phyloP scores from a whole-genome alignment of 106 monocot species.

The Vanilla planifolia region DNA sequence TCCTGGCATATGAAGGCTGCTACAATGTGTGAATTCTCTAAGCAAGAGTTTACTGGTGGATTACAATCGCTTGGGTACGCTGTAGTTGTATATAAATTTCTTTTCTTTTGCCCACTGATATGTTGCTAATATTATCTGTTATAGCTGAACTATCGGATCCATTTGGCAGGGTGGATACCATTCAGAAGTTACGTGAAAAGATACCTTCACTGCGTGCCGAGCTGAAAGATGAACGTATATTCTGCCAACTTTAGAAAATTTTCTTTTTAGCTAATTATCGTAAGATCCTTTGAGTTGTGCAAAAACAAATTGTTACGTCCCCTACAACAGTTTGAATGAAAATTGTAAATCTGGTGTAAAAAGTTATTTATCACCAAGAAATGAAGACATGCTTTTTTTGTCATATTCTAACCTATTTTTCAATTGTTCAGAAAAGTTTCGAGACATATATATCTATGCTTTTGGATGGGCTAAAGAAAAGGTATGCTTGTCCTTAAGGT shows the following conservation, averaged over 20 bases:
- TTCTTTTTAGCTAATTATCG: slow-evolving; percentile 1
- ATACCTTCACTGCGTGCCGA: slow-evolving; percentile 78
- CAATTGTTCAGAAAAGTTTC: slow-evolving; percentile 72
- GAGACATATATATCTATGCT: slow-evolving; percentile 93
- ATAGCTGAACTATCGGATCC: not conserved
- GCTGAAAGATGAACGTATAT: slow-evolving; percentile 94
- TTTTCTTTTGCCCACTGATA: not conserved
- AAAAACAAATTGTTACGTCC: not conserved
- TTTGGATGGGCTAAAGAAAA: slow-evolving; percentile 97
- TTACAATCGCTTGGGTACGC: slow-evolving; percentile 81
- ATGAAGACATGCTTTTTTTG: no score
- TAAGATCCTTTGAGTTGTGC: not conserved
- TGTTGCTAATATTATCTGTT: not conserved
- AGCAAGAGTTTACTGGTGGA: slow-evolving; percentile 81
- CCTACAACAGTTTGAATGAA: no score
- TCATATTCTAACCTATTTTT: slow-evolving; percentile 2
- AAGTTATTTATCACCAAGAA: no score
- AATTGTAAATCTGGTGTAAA: no score
- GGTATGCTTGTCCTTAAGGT: slow-evolving; percentile 39
- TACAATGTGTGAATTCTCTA: slow-evolving; percentile 96
- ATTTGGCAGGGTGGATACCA: slow-evolving; percentile 74
- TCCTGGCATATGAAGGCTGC: slow-evolving; percentile 99
- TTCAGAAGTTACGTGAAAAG: slow-evolving; percentile 85
- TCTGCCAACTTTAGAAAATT: not conserved
- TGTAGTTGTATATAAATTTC: not conserved